These are phyloP conservation scores for Polygonum aviculare DNA, from an alignment of 148 eudicot species.

Conservation along the genomic window DNA sequence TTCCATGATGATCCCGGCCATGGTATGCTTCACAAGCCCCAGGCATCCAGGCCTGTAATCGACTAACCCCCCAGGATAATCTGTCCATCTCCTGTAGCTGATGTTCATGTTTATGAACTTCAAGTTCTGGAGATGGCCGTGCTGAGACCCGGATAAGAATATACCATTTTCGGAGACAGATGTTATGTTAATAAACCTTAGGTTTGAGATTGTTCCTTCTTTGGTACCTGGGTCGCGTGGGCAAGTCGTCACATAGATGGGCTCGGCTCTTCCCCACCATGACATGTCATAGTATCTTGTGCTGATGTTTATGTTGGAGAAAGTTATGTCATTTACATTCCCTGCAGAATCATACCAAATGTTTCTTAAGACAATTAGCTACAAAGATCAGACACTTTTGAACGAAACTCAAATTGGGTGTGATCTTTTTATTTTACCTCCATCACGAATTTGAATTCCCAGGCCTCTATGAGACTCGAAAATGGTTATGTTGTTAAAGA, in stretches of 20 bases:
- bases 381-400: background rate
- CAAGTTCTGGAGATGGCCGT: constrained; percentile 45
- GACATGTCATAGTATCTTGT: constrained; percentile 91
- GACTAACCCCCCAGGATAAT: constrained; percentile 59
- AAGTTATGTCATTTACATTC: constrained; percentile 73
- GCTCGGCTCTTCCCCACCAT: constrained; percentile 99
- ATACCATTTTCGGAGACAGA: constrained; percentile 80
- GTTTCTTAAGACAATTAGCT: background rate
- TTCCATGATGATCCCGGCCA: constrained; percentile 82
- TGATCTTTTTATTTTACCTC: constrained; percentile 40
- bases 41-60: constrained; percentile 94
- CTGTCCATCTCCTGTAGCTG: constrained; percentile 72
- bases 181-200: constrained; percentile 72
- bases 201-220: constrained; percentile 59
- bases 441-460: constrained; percentile 89
- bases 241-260: constrained; percentile 83
- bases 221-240: constrained; percentile 41
- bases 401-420: background rate
- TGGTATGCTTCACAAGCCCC: constrained; percentile 69
- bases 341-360: constrained; percentile 39
- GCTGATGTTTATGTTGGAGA: constrained; percentile 85
- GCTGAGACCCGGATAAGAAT: constrained; percentile 64
- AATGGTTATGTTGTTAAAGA: constrained; percentile 81
- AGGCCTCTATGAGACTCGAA: constrained; percentile 90
- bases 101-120: constrained; percentile 47